Percentiles rank a stretch among this genome's conserved stretches.
These are phyloP conservation scores for Fraxinus albicans DNA, from an alignment of 305 asterid species.

Conservation along the genomic window DNA sequence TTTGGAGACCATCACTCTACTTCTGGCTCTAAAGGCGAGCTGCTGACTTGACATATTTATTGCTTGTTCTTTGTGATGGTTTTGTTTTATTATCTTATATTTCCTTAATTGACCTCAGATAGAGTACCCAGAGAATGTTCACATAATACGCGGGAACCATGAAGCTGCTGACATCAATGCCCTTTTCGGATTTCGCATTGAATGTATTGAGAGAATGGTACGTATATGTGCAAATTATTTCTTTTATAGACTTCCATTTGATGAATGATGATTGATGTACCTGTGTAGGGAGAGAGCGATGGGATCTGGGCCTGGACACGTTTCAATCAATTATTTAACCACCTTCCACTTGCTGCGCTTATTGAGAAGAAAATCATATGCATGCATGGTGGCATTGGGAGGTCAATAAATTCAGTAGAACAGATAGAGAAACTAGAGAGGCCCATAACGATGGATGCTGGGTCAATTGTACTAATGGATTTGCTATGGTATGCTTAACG, in stretches of 20 bases:
- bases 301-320: conserved; percentile 99
- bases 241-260: conserved; percentile 12
- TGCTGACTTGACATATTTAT: neutral
- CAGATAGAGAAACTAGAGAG: conserved; percentile 98
- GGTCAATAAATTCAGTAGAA: conserved; percentile 91
- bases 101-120: neutral
- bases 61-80: neutral
- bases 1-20: conserved; percentile 49
- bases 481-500: conserved; percentile 73
- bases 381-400: conserved; percentile 99
- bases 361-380: conserved; percentile 97
- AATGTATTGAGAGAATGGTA: conserved; percentile 24
- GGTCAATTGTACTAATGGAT: conserved; percentile 94
- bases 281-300: conserved; percentile 89
- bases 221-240: conserved; percentile 15
- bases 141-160: conserved; percentile 97
- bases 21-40: conserved; percentile 70
- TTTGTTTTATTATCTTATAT: neutral
- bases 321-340: conserved; percentile 88
- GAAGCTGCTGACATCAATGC: conserved; percentile 99
- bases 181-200: conserved; percentile 97
- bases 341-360: conserved; percentile 94
- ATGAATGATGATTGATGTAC: conserved; percentile 24
- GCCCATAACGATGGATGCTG: conserved; percentile 99
- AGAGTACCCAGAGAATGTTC: conserved; percentile 91